Conservation (phyloP, 1,284 basidiomycete genomes). For the Sporisorium exsertum region DNA sequence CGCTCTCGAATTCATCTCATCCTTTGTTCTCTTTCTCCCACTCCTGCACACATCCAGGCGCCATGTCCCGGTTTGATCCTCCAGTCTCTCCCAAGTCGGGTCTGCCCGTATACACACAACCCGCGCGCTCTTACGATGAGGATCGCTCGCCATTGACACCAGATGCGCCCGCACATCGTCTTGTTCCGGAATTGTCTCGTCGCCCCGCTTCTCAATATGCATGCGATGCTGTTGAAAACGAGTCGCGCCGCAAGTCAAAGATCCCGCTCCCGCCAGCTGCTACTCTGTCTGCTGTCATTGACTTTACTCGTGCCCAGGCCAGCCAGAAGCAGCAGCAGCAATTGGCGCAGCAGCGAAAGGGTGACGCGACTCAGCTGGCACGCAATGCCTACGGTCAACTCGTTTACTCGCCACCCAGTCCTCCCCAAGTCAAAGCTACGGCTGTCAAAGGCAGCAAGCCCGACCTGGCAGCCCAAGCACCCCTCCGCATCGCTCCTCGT, state of each 20-base stretch:
- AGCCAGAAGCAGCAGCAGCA: neutral
- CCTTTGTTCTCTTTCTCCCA: neutral
- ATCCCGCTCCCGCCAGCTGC: conserved; percentile 10
- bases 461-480: conserved; percentile 8
- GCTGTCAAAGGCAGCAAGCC: neutral
- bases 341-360: neutral
- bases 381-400: conserved; percentile 22
- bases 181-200: neutral
- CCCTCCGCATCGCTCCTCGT: conserved; percentile 22
- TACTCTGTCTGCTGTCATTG: conserved; percentile 28
- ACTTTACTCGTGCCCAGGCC: conserved; percentile 30
- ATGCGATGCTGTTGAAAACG: conserved; percentile 5
- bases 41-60: neutral
- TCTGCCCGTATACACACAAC: neutral
- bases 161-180: neutral
- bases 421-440: neutral
- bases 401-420: conserved; percentile 13
- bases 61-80: neutral
- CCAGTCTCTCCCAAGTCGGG: conserved; percentile 21
- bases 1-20: conserved; percentile 14
- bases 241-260: conserved; percentile 3
- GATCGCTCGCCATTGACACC: conserved; percentile 27
- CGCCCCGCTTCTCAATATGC: conserved; percentile 17
- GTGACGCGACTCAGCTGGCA: neutral
- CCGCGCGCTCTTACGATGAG: conserved; percentile 16